Evolutionary conservation across 805 yeast genomes (phyloP).

Genomic region (Tetrapisispora pingtungensis): DNA sequence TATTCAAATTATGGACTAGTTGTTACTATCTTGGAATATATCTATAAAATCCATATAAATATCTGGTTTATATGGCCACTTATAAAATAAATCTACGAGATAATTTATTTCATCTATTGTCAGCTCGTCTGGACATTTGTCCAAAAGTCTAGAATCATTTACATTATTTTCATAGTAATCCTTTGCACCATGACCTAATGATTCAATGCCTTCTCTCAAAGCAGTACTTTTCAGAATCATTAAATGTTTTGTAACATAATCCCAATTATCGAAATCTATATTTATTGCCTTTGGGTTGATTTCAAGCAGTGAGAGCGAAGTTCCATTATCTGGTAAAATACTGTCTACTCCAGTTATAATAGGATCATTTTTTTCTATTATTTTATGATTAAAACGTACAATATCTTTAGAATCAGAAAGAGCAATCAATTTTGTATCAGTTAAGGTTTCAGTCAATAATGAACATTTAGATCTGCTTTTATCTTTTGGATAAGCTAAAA

Average conservation of each 20-base stretch:
- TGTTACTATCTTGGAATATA: constrained; percentile 8
- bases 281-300: constrained; percentile 38
- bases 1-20: neutral
- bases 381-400: constrained; percentile 11
- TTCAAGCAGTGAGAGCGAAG: constrained; percentile 49
- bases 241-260: constrained; percentile 54
- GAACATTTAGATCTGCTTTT: constrained; percentile 51
- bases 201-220: constrained; percentile 36
- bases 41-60: constrained; percentile 35
- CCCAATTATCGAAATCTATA: constrained; percentile 49
- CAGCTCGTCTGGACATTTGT: constrained; percentile 40
- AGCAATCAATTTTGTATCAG: constrained; percentile 51
- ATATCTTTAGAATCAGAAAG: constrained; percentile 20
- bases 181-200: constrained; percentile 75
- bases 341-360: constrained; percentile 26
- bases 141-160: constrained; percentile 30
- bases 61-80: constrained; percentile 85
- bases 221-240: constrained; percentile 40
- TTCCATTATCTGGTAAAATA: constrained; percentile 20
- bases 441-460: constrained; percentile 51
- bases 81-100: constrained; percentile 42
- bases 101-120: constrained; percentile 43
- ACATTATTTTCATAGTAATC: constrained; percentile 36
- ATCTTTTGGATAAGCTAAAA: constrained; percentile 47
- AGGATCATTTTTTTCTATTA: constrained; percentile 24